These are phyloP conservation scores for Phytomonas serpens DNA, from an alignment of 208 protist genomes.

Conservation along the genomic window DNA sequence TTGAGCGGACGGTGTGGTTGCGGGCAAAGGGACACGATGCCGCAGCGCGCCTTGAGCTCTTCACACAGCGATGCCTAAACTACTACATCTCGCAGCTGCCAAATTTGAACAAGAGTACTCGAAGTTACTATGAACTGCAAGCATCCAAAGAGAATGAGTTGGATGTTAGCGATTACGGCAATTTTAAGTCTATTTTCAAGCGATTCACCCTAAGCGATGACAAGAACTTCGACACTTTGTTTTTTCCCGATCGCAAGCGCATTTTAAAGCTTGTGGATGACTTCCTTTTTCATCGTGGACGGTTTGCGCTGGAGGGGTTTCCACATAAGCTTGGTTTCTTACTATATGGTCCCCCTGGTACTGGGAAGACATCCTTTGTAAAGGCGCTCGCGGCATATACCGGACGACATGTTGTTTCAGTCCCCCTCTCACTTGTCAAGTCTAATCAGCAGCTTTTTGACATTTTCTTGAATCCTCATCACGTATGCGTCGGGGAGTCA, in stretches of 20 bases:
- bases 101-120: conserved; percentile 19
- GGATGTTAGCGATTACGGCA: neutral
- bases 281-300: conserved; percentile 60
- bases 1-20: conserved; percentile 27
- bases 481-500: conserved; percentile 41
- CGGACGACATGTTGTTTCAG: conserved; percentile 78
- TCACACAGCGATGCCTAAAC: conserved; percentile 23
- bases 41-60: conserved; percentile 26
- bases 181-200: conserved; percentile 28
- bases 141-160: conserved; percentile 12
- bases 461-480: conserved; percentile 67
- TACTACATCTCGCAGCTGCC: conserved; percentile 37
- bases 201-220: conserved; percentile 60
- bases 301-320: conserved; percentile 79
- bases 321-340: conserved; percentile 96
- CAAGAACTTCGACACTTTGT: conserved; percentile 83
- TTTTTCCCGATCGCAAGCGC: conserved; percentile 63
- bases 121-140: conserved; percentile 45
- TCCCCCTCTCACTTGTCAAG: conserved; percentile 56
- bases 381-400: conserved; percentile 99
- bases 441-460: conserved; percentile 90
- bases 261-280: conserved; percentile 74
- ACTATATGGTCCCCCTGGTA: conserved; percentile 96
- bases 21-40: conserved; percentile 21
- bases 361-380: conserved; percentile 97